Evolutionary conservation across 2,329 filamentous ascomycete genomes (phyloP).

Genomic region (Fusarium sp.): DNA sequence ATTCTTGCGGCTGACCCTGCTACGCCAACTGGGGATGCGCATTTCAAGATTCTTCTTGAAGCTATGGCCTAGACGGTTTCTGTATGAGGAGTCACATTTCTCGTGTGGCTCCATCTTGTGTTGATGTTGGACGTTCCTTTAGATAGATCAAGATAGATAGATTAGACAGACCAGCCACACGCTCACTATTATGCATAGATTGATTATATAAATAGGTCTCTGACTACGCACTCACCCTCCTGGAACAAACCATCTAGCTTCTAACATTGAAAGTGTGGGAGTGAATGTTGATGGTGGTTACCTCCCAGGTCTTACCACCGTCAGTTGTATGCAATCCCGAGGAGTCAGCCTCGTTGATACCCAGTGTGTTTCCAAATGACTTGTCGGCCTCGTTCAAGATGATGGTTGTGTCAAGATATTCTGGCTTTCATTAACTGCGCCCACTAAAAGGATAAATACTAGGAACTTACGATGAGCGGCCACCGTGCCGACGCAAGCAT

Average conservation of each 20-base stretch:
- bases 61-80: not conserved
- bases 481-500: constrained; percentile 22
- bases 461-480: constrained; percentile 15
- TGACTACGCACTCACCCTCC: not conserved
- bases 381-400: constrained; percentile 19
- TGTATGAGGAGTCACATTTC: not conserved
- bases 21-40: not conserved
- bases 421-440: not conserved
- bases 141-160: not conserved
- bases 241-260: not conserved
- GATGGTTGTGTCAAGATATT: constrained; percentile 26
- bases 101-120: not conserved
- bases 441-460: fast-evolving
- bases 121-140: not conserved
- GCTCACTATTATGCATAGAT: not conserved
- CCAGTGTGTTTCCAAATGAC: constrained; percentile 16
- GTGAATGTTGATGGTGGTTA: constrained; percentile 24
- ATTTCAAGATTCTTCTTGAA: not conserved
- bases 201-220: not conserved
- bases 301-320: constrained; percentile 31
- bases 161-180: not conserved
- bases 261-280: constrained; percentile 24
- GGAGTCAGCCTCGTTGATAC: constrained; percentile 20
- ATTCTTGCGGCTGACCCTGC: not conserved
- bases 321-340: constrained; percentile 25